These are phyloP conservation scores for Cystoisospora suis DNA, from an alignment of 169 alveolate species.

Conservation along the genomic window DNA sequence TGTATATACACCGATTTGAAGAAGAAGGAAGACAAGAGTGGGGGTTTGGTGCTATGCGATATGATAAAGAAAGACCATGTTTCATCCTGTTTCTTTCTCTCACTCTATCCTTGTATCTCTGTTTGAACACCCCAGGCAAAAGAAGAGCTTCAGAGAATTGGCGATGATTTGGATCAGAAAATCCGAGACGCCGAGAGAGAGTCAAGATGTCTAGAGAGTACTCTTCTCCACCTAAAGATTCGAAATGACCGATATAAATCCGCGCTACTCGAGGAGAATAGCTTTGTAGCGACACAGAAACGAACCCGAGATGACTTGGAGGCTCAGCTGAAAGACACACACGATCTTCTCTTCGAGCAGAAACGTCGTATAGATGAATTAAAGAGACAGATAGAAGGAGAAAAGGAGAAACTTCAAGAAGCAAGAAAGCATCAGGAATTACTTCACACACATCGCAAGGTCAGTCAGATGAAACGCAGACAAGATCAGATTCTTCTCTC, in stretches of 20 bases:
- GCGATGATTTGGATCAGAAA: slow-evolving; percentile 19
- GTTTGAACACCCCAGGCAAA: neutral
- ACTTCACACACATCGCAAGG: too few relatives aligned
- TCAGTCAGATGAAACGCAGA: too few relatives aligned
- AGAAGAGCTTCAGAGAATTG: slow-evolving; percentile 36
- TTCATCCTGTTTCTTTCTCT: neutral
- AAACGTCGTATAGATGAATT: neutral
- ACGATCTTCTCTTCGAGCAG: neutral
- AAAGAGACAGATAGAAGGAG: neutral
- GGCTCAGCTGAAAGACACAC: neutral
- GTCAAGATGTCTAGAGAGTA: neutral
- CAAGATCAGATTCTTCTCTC: too few relatives aligned
- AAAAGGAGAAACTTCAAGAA: neutral
- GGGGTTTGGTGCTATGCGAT: neutral
- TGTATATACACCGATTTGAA: too few relatives aligned
- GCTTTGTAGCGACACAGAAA: neutral
- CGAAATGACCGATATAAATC: neutral
- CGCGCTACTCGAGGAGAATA: neutral
- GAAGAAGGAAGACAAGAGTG: too few relatives aligned
- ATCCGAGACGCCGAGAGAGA: slow-evolving; percentile 13
- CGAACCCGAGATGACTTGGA: neutral
- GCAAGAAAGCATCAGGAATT: neutral
- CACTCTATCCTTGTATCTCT: neutral
- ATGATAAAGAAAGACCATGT: neutral
- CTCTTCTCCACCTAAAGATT: neutral